Evolutionary conservation across 1,284 basidiomycete genomes (phyloP).

Genomic region (Coriolopsis trogii): DNA sequence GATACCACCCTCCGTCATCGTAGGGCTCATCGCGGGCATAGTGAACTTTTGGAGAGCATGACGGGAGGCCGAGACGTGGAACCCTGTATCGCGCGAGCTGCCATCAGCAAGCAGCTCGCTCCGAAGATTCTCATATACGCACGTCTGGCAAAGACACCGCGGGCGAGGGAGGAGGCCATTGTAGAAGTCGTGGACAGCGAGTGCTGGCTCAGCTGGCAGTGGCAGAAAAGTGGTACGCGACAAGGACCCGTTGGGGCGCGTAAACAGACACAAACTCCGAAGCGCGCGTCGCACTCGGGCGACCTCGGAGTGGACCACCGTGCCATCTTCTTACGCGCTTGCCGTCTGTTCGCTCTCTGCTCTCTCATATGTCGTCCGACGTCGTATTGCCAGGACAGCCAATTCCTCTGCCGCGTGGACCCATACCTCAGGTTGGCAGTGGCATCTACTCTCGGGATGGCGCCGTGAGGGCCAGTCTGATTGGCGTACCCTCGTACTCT

Average conservation of each 20-base stretch:
- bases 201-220: constrained; percentile 25
- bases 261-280: constrained; percentile 34
- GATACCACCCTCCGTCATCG: constrained; percentile 99
- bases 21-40: constrained; percentile 99
- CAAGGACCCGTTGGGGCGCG: constrained; percentile 37
- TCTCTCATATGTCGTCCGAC: constrained; percentile 40
- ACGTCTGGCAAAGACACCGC: constrained; percentile 68
- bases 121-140: constrained; percentile 30
- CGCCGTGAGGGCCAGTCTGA: constrained; percentile 70
- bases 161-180: constrained; percentile 67
- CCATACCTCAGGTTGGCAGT: constrained; percentile 61
- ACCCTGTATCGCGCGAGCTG: constrained; percentile 49
- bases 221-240: constrained; percentile 24
- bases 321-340: constrained; percentile 14
- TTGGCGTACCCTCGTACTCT: constrained; percentile 65
- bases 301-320: constrained; percentile 14
- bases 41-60: constrained; percentile 87
- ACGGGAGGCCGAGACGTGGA: constrained; percentile 80
- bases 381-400: constrained; percentile 84
- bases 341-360: constrained; percentile 8
- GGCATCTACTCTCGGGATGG: constrained; percentile 75
- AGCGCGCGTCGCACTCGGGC: constrained; percentile 23
- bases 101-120: not conserved
- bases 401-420: constrained; percentile 59
- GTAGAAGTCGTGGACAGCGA: constrained; percentile 20